Conservation (phyloP, 768 basidiomycete genomes). For the Lentinula detonsa region DNA sequence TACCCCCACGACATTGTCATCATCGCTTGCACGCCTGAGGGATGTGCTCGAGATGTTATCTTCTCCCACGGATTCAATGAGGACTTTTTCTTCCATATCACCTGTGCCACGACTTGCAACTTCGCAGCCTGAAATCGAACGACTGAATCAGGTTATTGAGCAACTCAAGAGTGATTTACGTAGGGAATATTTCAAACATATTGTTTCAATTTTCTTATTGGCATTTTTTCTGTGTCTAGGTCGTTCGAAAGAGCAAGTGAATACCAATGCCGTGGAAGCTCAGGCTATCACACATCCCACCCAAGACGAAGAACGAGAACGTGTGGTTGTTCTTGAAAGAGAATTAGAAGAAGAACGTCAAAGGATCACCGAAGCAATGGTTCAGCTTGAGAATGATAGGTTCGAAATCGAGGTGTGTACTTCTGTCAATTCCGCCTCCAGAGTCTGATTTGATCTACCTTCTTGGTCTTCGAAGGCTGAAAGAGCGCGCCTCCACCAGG, state of each 20-base stretch:
- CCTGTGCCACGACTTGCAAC: constrained; percentile 13
- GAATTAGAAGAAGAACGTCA: constrained; percentile 63
- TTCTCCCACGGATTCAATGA: constrained; percentile 15
- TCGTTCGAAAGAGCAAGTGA: constrained; percentile 39
- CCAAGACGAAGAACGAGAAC: constrained; percentile 51
- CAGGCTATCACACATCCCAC: constrained; percentile 45
- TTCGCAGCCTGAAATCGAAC: constrained; percentile 38
- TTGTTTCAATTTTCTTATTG: neutral
- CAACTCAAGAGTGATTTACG: constrained; percentile 55
- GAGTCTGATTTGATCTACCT: neutral
- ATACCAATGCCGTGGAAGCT: constrained; percentile 34
- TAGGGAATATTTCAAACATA: constrained; percentile 21
- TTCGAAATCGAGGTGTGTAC: constrained; percentile 55
- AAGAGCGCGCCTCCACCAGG: constrained; percentile 46
- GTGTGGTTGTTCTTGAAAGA: constrained; percentile 42
- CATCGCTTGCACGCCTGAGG: constrained; percentile 37
- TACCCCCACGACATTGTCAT: constrained; percentile 40
- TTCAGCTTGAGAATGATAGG: constrained; percentile 60
- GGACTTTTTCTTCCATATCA: constrained; percentile 12
- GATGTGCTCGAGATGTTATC: constrained; percentile 24
- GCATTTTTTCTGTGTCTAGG: constrained; percentile 24
- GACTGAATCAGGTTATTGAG: constrained; percentile 42
- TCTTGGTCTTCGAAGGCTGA: constrained; percentile 40
- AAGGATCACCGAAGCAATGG: constrained; percentile 58
- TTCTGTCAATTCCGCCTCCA: constrained; percentile 2